These are phyloP conservation scores for Phialocephala subalpina DNA, from an alignment of 2,329 filamentous ascomycete genomes.

Conservation along the genomic window DNA sequence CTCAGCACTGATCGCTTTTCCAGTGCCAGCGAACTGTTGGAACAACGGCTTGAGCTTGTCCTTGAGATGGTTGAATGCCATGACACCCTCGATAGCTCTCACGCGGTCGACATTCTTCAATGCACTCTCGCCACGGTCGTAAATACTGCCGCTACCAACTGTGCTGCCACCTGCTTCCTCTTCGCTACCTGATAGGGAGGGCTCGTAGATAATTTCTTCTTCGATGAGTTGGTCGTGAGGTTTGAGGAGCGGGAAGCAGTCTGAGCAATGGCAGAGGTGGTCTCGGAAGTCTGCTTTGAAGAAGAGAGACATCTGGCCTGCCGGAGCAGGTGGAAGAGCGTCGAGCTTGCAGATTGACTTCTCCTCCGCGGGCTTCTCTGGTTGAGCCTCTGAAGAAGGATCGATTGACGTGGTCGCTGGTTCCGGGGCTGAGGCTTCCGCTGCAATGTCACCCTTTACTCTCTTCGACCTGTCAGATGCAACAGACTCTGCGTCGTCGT, in stretches of 20 bases:
- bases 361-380: neutral
- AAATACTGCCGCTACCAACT: slow-evolving; percentile 80
- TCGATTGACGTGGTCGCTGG: neutral
- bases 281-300: slow-evolving; percentile 81
- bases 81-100: slow-evolving; percentile 92
- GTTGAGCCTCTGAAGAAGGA: neutral
- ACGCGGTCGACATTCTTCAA: slow-evolving; percentile 93
- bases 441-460: slow-evolving; percentile 45
- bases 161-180: slow-evolving; percentile 63
- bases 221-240: slow-evolving; percentile 84
- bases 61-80: slow-evolving; percentile 97
- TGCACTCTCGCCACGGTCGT: slow-evolving; percentile 92
- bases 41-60: slow-evolving; percentile 96
- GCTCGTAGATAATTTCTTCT: slow-evolving; percentile 94
- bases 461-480: slow-evolving; percentile 57
- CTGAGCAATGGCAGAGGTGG: slow-evolving; percentile 80
- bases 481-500: slow-evolving; percentile 50
- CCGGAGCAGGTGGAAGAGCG: slow-evolving; percentile 62
- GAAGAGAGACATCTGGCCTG: slow-evolving; percentile 80
- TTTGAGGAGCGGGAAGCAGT: slow-evolving; percentile 79
- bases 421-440: slow-evolving; percentile 3
- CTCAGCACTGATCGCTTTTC: slow-evolving; percentile 87
- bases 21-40: slow-evolving; percentile 91
- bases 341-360: slow-evolving; percentile 64
- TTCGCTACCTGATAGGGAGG: slow-evolving; percentile 77